Base-by-base conservation (phyloP, 2,329 filamentous ascomycete species). In the Ophiostoma tasmaniense region DNA sequence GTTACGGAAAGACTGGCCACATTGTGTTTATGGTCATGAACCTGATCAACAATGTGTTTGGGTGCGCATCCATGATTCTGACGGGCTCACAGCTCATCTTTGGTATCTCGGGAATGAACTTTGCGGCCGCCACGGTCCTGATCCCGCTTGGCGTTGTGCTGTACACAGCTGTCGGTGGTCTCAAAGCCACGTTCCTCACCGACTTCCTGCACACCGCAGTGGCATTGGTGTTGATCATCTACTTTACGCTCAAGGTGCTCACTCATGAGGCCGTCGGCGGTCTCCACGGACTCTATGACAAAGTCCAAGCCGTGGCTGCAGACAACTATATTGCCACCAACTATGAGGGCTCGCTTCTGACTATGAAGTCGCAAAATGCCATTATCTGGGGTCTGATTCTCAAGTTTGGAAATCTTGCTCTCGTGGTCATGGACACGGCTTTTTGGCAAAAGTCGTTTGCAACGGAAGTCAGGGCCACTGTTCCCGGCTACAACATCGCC, bases 391-490 rank as follows among this genome's bases (percentile, higher is more conserved):
- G 79, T 0, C 70, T 84, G 6, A 79, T 83, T 37, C 75, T 82
- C 13, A 82, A 82, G 68, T 80, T 84, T 64, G 82, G 81, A 17
- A 84, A 83, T 67, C 74, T 83, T 22, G 81, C 80, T 8, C 76
- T 83, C 0, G 82, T 84, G 0, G 76, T 83, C 5, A 83, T 84
- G 81, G 79, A 84, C 71, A 84, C 81, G 3, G 82, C 79, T 1
- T 84, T 84, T 74, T 84, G 61, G 81, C 81, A 83, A 69, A 84
- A 84, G 74, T 80, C 79, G 0, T 84, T 80, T 71, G 79, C 77
- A 1, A 73, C 79, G 11, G 76, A 78, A 70, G 65, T 79, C 6
- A 75, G 79, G 22, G 75, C 79, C 0, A 75, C 77, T 0, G 79
- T 80, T 0, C 77, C 77, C 52, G 80, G 78, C 2, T 82, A 81